Evolutionary conservation across 495 filamentous ascomycete genomes (phyloP).

Genomic region (Tuber microsphaerosporum): DNA sequence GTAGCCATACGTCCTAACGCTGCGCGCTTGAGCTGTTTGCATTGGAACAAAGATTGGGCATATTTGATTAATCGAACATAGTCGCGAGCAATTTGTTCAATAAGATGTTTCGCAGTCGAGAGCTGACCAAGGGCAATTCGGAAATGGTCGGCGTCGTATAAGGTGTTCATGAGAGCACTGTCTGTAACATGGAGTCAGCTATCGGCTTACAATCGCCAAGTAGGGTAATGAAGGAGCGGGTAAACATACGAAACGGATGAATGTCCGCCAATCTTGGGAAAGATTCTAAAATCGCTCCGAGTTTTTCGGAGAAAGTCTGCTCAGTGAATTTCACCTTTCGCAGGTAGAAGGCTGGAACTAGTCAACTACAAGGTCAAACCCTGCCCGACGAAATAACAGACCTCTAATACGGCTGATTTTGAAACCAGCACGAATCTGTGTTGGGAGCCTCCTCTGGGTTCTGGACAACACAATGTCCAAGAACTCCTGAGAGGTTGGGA

Average conservation of each 20-base stretch:
- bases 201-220: background rate
- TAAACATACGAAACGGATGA: slow-evolving; percentile 67
- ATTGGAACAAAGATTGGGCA: slow-evolving; percentile 90
- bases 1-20: slow-evolving; percentile 93
- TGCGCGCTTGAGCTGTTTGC: slow-evolving; percentile 86
- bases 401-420: slow-evolving; percentile 90
- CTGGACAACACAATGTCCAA: slow-evolving; percentile 91
- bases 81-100: slow-evolving; percentile 89
- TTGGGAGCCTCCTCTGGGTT: slow-evolving; percentile 89
- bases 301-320: slow-evolving; percentile 92
- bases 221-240: slow-evolving; percentile 50
- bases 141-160: slow-evolving; percentile 98
- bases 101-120: slow-evolving; percentile 89
- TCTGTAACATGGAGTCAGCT: slow-evolving; percentile 46
- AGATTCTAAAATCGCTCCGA: slow-evolving; percentile 77
- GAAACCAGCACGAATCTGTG: slow-evolving; percentile 92
- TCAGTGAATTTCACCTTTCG: slow-evolving; percentile 99
- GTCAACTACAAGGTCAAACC: slow-evolving; percentile 9
- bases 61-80: slow-evolving; percentile 93
- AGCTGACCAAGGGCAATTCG: slow-evolving; percentile 91
- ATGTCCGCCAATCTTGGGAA: slow-evolving; percentile 93
- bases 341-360: slow-evolving; percentile 70
- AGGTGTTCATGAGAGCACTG: slow-evolving; percentile 73
- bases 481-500: slow-evolving; percentile 91
- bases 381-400: slow-evolving; percentile 42